These are phyloP conservation scores for Leccinum obscurum DNA, from an alignment of 768 basidiomycete genomes.

Conservation along the genomic window DNA sequence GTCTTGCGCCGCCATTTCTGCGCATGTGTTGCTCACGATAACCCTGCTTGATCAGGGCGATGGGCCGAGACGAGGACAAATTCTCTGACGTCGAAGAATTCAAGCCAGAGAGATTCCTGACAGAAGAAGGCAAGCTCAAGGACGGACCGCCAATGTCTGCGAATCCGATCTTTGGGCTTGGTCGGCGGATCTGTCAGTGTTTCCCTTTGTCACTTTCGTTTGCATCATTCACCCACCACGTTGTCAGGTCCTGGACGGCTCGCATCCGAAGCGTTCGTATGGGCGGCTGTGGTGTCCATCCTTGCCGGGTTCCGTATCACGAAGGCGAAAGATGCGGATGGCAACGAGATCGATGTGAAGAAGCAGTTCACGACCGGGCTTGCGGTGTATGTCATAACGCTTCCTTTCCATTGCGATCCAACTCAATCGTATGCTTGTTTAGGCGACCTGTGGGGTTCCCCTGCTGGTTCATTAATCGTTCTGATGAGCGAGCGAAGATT, in stretches of 20 bases:
- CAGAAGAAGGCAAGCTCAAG: constrained; percentile 13
- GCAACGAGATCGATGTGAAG: constrained; percentile 24
- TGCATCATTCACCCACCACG: neutral
- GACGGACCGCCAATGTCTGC: constrained; percentile 9
- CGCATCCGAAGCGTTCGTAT: constrained; percentile 22
- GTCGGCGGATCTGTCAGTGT: constrained; percentile 25
- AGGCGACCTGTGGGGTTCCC: constrained; percentile 26
- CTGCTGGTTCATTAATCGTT: constrained; percentile 25
- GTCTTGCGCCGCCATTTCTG: neutral
- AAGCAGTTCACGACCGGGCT: constrained; percentile 26
- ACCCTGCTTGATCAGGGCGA: constrained; percentile 19
- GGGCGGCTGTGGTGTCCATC: constrained; percentile 23
- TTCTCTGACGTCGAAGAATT: constrained; percentile 25
- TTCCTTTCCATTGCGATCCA: neutral
- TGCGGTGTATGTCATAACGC: constrained; percentile 13
- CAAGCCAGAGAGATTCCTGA: constrained; percentile 28
- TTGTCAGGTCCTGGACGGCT: constrained; percentile 23
- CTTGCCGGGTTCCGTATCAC: constrained; percentile 23
- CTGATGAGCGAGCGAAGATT: constrained; percentile 1
- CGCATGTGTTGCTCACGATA: neutral
- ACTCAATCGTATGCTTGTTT: neutral
- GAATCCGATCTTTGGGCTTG: constrained; percentile 28
- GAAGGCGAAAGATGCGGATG: constrained; percentile 24
- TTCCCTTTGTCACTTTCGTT: no score
- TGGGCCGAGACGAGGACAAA: constrained; percentile 20